A percentile compares a stretch with the other conserved stretches of the same genome.
Conservation (phyloP, 2,329 filamentous ascomycete genomes). For the Aureobasidium leucospermi region DNA sequence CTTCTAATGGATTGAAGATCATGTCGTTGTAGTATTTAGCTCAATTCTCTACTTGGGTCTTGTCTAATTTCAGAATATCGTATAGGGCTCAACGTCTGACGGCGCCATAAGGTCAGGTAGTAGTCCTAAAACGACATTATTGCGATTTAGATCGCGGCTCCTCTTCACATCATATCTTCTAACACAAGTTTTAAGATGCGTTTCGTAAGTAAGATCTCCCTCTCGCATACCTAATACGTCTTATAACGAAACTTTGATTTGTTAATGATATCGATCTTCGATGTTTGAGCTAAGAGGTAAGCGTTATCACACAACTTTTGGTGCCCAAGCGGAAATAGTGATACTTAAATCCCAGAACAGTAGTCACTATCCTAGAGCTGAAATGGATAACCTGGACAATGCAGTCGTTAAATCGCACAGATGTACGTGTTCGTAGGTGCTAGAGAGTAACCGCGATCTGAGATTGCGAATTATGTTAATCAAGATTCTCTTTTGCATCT, state of each 20-base stretch:
- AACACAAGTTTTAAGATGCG: no score
- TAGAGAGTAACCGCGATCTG: not conserved
- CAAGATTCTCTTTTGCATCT: not conserved
- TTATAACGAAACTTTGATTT: not conserved
- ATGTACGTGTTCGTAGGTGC: not conserved
- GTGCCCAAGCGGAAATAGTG: not conserved
- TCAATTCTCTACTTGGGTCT: no score
- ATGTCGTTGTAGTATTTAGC: no score
- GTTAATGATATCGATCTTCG: not conserved
- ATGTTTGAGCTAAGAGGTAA: not conserved
- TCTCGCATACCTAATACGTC: not conserved
- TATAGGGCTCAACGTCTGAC: no score
- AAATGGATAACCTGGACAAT: not conserved
- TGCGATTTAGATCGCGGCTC: no score
- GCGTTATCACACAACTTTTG: not conserved
- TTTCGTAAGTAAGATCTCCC: not conserved
- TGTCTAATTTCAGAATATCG: no score
- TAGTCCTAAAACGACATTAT: no score
- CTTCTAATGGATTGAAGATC: no score
- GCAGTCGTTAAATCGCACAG: not conserved
- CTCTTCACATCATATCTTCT: no score
- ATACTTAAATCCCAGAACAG: not conserved
- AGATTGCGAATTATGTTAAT: not conserved
- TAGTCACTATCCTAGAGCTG: not conserved
- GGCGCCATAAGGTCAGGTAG: no score